Base-by-base conservation (phyloP, 2,329 filamentous ascomycete species). In the Eurotiales sp. region DNA sequence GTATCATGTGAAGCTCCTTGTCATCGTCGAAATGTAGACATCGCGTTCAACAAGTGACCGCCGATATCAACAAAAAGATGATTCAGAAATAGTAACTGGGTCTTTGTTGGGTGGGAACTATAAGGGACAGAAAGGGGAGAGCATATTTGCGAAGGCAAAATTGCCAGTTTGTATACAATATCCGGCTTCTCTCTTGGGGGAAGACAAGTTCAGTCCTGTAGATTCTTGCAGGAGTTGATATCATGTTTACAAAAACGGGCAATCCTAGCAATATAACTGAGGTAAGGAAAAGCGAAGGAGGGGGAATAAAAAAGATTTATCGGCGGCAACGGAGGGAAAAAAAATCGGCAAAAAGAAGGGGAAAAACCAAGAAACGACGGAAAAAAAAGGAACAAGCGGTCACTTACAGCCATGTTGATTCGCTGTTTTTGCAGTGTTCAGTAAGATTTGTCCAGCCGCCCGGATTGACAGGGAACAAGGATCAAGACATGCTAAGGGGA, bases 391-490 rank as follows among this genome's bases (percentile, higher is more conserved):
- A 45, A 51, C 30, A 51, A 36, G 43, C 37, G 47, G 52, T 44
- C 30, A 51, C 52, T 51, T 46, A 54, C 52, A 43, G 47, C 45
- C 52, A 54, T 54, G 12, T 17, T 50, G 44, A 48, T 48, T 48
- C 32, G 44, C 30, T 36, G 21, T 10, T 50, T 40, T 30, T 30
- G 8, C 11, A 25, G 7, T 45, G 10, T 47, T 36, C 23, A 43
- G 30, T 34, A 30, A 30, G 21, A 30, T 29, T 37, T 15, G 46
- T 46, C 37, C 32, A 53, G 41, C 49, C 45, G 15, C 34, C 51
- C 45, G 41, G 34, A 29, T 32, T 32, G 51, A 53, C 51, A 53
- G 51, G 51, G 51, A 40, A 45, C 51, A 48, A 34, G 51, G 46
- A 22, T 53, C 51, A 49, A 34, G 46, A 49, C 51, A 53, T 53